phyloP scores from a whole-genome alignment of 2,329 filamentous ascomycete genomes.

The Xylaria sp. region DNA sequence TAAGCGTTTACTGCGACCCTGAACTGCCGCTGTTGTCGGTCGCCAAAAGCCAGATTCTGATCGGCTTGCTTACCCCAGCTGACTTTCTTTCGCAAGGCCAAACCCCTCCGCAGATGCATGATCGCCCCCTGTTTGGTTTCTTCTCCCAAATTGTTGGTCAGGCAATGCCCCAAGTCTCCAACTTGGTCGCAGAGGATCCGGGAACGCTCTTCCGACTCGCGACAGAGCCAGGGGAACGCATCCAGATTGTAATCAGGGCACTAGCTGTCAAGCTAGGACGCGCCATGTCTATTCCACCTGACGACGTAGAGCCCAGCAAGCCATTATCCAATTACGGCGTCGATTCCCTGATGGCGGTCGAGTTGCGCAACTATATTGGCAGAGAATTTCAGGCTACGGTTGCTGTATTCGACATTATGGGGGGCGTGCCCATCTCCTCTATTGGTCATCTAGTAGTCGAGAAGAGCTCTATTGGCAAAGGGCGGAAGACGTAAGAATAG shows the following conservation, averaged over 20 bases:
- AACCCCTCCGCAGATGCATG: constrained; percentile 7
- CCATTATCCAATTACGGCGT: constrained; percentile 40
- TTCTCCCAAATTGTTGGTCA: constrained; percentile 21
- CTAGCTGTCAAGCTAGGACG: constrained; percentile 24
- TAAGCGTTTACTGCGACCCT: too few species aligned
- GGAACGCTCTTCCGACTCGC: constrained; percentile 24
- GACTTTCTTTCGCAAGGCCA: constrained; percentile 17
- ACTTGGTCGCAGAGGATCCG: constrained; percentile 5
- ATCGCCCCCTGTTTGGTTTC: constrained; percentile 21
- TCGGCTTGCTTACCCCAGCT: constrained; percentile 27
- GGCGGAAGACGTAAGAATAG: neutral
- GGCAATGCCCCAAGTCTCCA: neutral
- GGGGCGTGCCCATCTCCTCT: constrained; percentile 15
- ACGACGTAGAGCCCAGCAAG: too few species aligned
- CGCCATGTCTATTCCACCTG: constrained; percentile 29
- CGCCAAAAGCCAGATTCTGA: constrained; percentile 23
- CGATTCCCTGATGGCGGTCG: constrained; percentile 43
- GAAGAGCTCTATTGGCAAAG: constrained; percentile 29
- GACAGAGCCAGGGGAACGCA: constrained; percentile 11
- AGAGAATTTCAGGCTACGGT: constrained; percentile 25
- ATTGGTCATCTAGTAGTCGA: constrained; percentile 31
- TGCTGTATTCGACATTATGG: constrained; percentile 32
- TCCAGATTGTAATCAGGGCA: constrained; percentile 23
- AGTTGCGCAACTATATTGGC: constrained; percentile 41
- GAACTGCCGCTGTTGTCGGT: too few species aligned